Evolutionary conservation across 257 asterid species (phyloP), one percentile per base, ranked within the genome.

Genomic region (Lavandula angustifolia): DNA sequence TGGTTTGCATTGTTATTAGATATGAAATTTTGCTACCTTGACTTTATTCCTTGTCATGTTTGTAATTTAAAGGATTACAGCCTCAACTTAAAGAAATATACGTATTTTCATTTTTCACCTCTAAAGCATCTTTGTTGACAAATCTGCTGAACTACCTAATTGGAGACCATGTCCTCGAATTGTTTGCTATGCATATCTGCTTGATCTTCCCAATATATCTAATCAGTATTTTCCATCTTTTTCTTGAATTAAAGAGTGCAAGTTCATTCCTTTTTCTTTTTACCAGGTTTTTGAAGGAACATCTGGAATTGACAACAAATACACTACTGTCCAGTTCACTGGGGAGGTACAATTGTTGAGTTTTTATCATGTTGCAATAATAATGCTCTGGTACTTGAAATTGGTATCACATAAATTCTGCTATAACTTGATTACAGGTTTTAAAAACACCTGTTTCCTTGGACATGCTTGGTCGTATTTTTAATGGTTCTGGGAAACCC

Each of bases 291-390:
- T 89, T 71, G 98, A 92, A 81, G 96, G 96, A 74, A 89, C 95
- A 43, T 89, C 96, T 67, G 96, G 96, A 79, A 85, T 92, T 50
- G 96, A 92, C 77, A 92, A 85, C 76, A 91, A 86, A 72, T 92
- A 80, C 69, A 92, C 98, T 44, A 92, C 95, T 11, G 98, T 92
- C 69, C 98, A 92, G 82, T 92, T 92, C 74, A 92, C 96, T 14
- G 96, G 96, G 76, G 98, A 92, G 96, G 95, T 88, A 82, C 62
- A 59, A 34, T 63, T 50, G 35, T 18, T 17, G 43, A 46, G 59
- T 55, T 31, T 54, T 38, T 13, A 40, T 64, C 22, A 27, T 54
- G 40, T 43, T 46, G 33, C 43, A 35, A 11, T 9, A 67, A 66
- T 66, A 31, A 22, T 44, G 48, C n/a, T 58, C 32, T 50, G 34